Evolutionary conservation across 2,329 filamentous ascomycete species (phyloP), one percentile per base, ranked within the genome.

Genomic region (Penicillium fuscoglaucum): DNA sequence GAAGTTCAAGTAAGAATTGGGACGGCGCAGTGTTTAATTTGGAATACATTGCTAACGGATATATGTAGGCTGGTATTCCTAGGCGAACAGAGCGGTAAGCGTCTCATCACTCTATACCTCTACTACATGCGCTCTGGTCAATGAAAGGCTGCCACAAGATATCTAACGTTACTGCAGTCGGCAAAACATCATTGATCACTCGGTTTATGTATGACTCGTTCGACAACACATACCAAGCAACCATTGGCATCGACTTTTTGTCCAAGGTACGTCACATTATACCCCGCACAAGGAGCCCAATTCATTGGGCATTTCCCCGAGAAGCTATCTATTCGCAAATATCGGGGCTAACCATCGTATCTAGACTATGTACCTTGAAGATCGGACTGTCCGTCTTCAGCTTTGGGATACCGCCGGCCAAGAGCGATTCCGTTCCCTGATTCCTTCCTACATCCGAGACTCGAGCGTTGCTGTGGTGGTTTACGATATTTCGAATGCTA

Each of bases 131-230:
- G 50, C 49, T 24, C 39, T 21, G 15, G 44, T 47, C 43, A 29
- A 40, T 24, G 21, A 55, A 41, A 45, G 43, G n/a, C 29, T 4
- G 26, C 13, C 26, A 57, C 17, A 37, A 29, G 39, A 40, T 40
- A 24, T 61, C 66, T 71, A 60, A 71, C 55, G 39, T 55, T 47
- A 19, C 39, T 57, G 61, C 76, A 98, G 95, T 99, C 70, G 95
- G 95, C 75, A 99, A 99, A 82, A 99, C 95, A 33, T 99, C 95
- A 62, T 82, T 99, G 70, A 99, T 99, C 76, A 99, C 95, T 66
- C 89, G 95, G 65, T 99, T 99, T 83, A 99, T 99, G 95, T 99
- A 99, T 84, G 95, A 99, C 79, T 98, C 95, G 48, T 99, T 99
- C 83, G 95, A 99, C 83, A 97, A 96, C 80, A 98, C 93, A 84